A percentile compares a stretch with the other conserved stretches of the same genome.
Conservation (phyloP, 1,284 basidiomycete genomes). For the Sporisorium sorghi region DNA sequence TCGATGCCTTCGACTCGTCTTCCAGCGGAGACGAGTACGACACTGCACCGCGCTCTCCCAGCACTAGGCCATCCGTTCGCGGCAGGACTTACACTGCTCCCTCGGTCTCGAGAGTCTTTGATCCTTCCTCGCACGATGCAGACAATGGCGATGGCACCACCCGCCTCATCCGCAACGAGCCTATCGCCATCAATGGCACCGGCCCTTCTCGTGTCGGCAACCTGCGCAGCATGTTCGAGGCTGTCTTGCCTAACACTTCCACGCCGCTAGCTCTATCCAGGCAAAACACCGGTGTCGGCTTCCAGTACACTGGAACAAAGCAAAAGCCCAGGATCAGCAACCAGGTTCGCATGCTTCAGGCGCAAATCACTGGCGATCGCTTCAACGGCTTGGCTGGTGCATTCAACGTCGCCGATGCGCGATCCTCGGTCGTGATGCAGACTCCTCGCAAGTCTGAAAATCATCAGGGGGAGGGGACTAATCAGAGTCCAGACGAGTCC, state of each 20-base stretch:
- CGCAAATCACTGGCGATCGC: constrained; percentile 52
- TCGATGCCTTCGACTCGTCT: constrained; percentile 31
- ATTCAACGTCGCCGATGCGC: constrained; percentile 25
- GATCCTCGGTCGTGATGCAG: constrained; percentile 21
- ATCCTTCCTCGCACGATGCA: constrained; percentile 14
- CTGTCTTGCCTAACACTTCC: constrained; percentile 12
- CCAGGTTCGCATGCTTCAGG: constrained; percentile 49
- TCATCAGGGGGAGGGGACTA: constrained; percentile 14
- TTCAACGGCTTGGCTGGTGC: constrained; percentile 38
- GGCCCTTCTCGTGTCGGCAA: constrained; percentile 45
- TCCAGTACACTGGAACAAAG: constrained; percentile 20
- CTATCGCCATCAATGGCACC: constrained; percentile 33
- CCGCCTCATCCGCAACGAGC: constrained; percentile 37
- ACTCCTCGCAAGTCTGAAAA: not conserved
- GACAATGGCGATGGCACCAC: constrained; percentile 23
- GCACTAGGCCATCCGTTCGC: constrained; percentile 22
- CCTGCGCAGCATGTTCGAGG: constrained; percentile 45
- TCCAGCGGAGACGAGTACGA: constrained; percentile 32
- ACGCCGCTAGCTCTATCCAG: constrained; percentile 17
- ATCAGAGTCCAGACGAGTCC: constrained; percentile 13
- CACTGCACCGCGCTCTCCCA: not conserved
- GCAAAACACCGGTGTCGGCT: constrained; percentile 25
- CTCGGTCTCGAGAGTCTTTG: constrained; percentile 38
- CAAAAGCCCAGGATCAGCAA: constrained; percentile 42
- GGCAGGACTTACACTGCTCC: constrained; percentile 45